Evolutionary conservation across 352 stramenopile species (phyloP).

Genomic region (Blastocystis sp.): DNA sequence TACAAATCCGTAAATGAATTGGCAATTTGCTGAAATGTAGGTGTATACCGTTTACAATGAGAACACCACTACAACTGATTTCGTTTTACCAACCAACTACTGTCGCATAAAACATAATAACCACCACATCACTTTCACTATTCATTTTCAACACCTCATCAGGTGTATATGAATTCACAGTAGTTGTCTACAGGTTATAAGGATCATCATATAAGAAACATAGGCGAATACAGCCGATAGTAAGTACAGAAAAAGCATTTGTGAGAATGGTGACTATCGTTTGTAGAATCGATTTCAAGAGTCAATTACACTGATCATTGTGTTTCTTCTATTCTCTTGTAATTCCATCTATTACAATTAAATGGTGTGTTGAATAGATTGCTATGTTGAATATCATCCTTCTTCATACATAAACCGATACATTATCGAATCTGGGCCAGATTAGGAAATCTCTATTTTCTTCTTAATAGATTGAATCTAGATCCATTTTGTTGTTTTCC

Average conservation of each 20-base stretch:
- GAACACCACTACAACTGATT: conserved; percentile 6
- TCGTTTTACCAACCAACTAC: not conserved
- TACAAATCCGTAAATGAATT: conserved; percentile 22
- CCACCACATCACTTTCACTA: not conserved
- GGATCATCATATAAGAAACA: not conserved
- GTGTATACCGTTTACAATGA: conserved; percentile 47
- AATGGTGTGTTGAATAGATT: too few species aligned
- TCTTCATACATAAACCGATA: too few species aligned
- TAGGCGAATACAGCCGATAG: not conserved
- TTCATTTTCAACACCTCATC: not conserved
- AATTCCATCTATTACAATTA: too few species aligned
- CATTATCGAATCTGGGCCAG: too few species aligned
- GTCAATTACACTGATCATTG: too few species aligned
- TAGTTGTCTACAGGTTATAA: not conserved
- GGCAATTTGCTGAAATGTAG: conserved; percentile 6
- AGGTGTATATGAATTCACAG: not conserved
- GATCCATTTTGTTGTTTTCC: not conserved
- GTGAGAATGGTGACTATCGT: too few species aligned
- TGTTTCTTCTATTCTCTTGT: too few species aligned
- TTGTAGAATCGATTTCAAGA: too few species aligned
- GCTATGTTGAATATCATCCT: too few species aligned
- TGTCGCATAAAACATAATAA: not conserved
- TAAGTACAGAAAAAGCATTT: not conserved
- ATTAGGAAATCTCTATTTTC: too few species aligned
- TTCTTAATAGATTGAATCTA: too few species aligned